Conservation (phyloP, 2,329 filamentous ascomycete species). For the Nakataea oryzae region DNA sequence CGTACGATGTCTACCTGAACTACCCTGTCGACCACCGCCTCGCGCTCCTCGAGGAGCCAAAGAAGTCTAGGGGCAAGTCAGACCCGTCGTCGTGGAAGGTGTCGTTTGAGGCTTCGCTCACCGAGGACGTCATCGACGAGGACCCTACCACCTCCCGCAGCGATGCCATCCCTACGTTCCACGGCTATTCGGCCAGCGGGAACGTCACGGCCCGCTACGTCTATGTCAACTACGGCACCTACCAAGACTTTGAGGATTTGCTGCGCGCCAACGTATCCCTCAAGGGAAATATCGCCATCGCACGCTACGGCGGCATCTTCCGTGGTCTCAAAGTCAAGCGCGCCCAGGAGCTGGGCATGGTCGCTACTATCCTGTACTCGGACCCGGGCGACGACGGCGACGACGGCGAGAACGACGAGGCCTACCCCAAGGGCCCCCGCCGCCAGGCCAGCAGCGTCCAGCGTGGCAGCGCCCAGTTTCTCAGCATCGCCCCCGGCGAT, state of each 20-base stretch:
- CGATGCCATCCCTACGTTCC: conserved; percentile 77
- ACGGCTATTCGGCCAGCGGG: conserved; percentile 86
- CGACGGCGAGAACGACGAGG: conserved; percentile 66
- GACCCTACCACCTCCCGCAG: conserved; percentile 67
- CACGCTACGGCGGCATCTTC: conserved; percentile 79
- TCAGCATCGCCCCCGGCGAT: conserved; percentile 61
- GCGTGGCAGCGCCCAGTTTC: conserved; percentile 73
- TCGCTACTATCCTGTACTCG: conserved; percentile 74
- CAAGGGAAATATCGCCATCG: conserved; percentile 76
- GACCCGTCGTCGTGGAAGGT: conserved; percentile 41
- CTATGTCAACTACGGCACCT: conserved; percentile 87
- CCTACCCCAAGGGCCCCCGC: conserved; percentile 80
- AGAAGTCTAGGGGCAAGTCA: conserved; percentile 15
- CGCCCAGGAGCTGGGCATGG: conserved; percentile 81
- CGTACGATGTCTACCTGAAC: conserved; percentile 72
- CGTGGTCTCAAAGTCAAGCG: conserved; percentile 87
- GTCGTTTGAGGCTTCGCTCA: conserved; percentile 67
- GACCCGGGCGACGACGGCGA: conserved; percentile 85
- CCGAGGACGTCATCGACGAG: conserved; percentile 75
- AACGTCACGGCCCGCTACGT: conserved; percentile 85
- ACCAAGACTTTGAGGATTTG: conserved; percentile 75
- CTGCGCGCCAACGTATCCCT: conserved; percentile 63
- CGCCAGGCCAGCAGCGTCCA: conserved; percentile 84
- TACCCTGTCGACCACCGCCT: conserved; percentile 64
- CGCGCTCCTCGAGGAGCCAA: conserved; percentile 46